Evolutionary conservation across 2,329 filamentous ascomycete genomes (phyloP), one percentile per base, ranked within the genome.

Genomic region (Aspergillus fructus): DNA sequence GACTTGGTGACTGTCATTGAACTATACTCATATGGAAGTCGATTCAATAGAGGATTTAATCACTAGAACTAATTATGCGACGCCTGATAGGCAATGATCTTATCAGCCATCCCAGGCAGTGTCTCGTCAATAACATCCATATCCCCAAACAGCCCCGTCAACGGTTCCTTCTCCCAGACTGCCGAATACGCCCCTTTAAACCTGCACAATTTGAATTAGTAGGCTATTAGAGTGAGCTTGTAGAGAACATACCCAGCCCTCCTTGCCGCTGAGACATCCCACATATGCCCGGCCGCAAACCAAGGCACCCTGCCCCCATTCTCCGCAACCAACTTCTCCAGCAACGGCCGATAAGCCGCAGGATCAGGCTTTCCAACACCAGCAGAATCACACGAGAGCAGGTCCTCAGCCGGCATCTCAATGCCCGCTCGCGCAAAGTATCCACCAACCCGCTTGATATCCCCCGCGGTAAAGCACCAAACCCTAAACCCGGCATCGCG

Each of bases 201-300:
- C 21, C 67, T 69, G 23, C 9, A n/a, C 2, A 8, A 19, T 3
- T n/a, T 1, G 7, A 2, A 12, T 47, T 11, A 47, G 45, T 27
- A 3, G 8, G 3, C 1, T 12, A 30, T 41, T 1, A 47, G 51
- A 30, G 3, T 1, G 27, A 30, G 3, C 3, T 27, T 3, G n/a
- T 33, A 34, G 27, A 23, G 7, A 23, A 46, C 42, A 62, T 59
- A 70, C 66, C 67, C 67, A 56, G 61, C 59, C 19, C 55, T 59
- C 13, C 64, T 58, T 11, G 67, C 66, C 21, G 66, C 66, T 48
- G 66, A 67, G 15, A 66, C 67, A 60, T 70, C 67, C 67, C 67
- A 70, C 66, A 68, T 66, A 60, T 70, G 67, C 30, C 64, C 67
- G 2, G 67, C 68, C 34, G 68, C 68, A 64, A 70, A 70, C 68